phyloP scores from a whole-genome alignment of 139 green algal genomes.

The Tetraselmis striata region DNA sequence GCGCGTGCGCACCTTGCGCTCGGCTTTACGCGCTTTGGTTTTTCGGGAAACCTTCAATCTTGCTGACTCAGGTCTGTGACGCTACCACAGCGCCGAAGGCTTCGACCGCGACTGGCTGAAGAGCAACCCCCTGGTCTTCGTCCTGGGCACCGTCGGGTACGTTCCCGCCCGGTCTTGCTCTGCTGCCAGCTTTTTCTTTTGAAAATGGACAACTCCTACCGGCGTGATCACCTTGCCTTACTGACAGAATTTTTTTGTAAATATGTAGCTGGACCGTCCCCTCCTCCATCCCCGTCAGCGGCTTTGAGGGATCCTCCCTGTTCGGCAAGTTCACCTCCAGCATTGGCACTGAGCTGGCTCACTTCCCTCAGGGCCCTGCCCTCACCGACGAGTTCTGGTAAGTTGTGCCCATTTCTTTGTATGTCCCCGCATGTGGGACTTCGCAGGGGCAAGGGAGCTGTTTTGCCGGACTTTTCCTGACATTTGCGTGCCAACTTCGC shows the following conservation, averaged over 20 bases:
- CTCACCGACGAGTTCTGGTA: conserved; percentile 69
- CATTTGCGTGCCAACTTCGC: too few relatives aligned
- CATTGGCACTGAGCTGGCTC: conserved; percentile 61
- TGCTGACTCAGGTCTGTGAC: neutral
- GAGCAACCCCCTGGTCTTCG: neutral
- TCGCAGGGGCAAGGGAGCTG: too few relatives aligned
- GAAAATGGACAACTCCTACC: too few relatives aligned
- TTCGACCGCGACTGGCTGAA: neutral
- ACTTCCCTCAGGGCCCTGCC: conserved; percentile 73
- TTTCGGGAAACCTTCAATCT: neutral
- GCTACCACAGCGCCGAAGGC: neutral
- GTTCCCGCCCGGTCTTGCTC: neutral
- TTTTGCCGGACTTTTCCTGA: too few relatives aligned
- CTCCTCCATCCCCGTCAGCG: conserved; percentile 50
- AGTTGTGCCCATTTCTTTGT: conserved; percentile 4
- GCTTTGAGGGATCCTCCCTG: conserved; percentile 62
- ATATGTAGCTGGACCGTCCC: conserved; percentile 66
- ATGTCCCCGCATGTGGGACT: too few relatives aligned
- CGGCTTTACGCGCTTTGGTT: neutral
- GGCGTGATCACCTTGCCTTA: too few relatives aligned
- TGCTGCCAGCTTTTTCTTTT: too few relatives aligned
- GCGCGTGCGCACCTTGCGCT: too few relatives aligned
- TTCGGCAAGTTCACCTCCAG: conserved; percentile 61
- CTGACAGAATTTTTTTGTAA: too few relatives aligned
- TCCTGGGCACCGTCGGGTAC: neutral